Percentiles rank a stretch among this genome's conserved stretches.
Evolutionary conservation across 768 basidiomycete species (phyloP).

Genomic region (Tylopilus subfusipes): DNA sequence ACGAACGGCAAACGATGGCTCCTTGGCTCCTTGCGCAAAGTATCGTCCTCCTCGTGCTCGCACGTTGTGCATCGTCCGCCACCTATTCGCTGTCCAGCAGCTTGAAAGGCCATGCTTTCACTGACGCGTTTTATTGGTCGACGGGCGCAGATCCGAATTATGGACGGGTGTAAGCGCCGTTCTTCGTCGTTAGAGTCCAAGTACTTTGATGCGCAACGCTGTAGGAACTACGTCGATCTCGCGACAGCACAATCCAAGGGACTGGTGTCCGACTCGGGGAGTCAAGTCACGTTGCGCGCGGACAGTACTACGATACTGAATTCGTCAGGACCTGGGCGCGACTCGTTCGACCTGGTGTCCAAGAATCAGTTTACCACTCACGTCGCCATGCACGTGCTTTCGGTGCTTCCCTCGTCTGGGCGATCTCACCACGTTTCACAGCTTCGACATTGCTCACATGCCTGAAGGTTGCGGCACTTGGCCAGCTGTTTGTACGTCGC

Average conservation of each 20-base stretch:
- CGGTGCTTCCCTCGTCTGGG: not conserved
- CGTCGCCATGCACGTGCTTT: constrained; percentile 29
- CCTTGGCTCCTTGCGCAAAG: not conserved
- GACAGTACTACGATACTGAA: constrained; percentile 33
- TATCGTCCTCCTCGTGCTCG: constrained; percentile 9
- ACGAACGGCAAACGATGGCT: not conserved
- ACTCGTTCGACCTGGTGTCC: constrained; percentile 34
- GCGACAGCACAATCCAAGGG: constrained; percentile 53
- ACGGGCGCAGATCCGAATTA: constrained; percentile 28
- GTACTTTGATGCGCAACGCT: not conserved
- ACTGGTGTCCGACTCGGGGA: constrained; percentile 51
- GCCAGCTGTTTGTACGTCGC: constrained; percentile 35
- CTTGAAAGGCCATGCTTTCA: constrained; percentile 47
- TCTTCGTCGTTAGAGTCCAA: not conserved
- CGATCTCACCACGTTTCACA: not conserved
- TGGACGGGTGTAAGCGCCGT: constrained; percentile 25
- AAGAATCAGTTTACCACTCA: constrained; percentile 32
- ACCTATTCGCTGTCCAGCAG: constrained; percentile 47
- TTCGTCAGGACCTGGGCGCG: constrained; percentile 32
- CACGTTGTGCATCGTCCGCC: constrained; percentile 29
- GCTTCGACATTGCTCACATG: constrained; percentile 39
- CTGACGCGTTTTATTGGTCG: constrained; percentile 31
- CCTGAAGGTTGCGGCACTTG: constrained; percentile 40
- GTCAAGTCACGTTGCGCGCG: constrained; percentile 35
- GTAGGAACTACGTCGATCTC: constrained; percentile 43